A percentile compares a stretch with the other conserved stretches of the same genome.
phyloP scores from a whole-genome alignment of 2,329 filamentous ascomycete genomes.

The Stemphylium lycopersici region DNA sequence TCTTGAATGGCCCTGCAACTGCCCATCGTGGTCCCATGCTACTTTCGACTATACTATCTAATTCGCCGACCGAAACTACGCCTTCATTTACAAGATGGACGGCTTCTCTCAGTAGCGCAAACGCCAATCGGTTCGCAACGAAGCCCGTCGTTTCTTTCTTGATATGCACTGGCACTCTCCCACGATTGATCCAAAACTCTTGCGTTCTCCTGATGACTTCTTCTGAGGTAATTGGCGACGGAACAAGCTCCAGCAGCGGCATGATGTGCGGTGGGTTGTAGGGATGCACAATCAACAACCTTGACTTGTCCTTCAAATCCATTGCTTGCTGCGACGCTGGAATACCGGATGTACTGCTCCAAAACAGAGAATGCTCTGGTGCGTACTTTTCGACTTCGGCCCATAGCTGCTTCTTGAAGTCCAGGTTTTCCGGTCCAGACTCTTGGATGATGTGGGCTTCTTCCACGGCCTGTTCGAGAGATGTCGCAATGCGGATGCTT shows the following conservation, averaged over 20 bases:
- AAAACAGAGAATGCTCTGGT: slow-evolving; percentile 55
- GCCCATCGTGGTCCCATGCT: slow-evolving; percentile 37
- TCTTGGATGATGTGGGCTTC: slow-evolving; percentile 63
- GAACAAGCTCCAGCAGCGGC: slow-evolving; percentile 65
- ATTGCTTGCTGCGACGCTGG: slow-evolving; percentile 57
- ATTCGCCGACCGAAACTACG: slow-evolving; percentile 59
- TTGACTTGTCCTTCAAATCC: slow-evolving; percentile 51
- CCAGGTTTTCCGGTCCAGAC: slow-evolving; percentile 61
- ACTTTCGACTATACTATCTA: slow-evolving; percentile 56
- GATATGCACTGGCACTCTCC: slow-evolving; percentile 57
- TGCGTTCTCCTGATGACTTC: slow-evolving; percentile 51
- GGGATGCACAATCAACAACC: slow-evolving; percentile 64
- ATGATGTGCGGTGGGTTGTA: slow-evolving; percentile 69
- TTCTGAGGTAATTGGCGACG: slow-evolving; percentile 51
- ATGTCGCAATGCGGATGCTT: slow-evolving; percentile 43
- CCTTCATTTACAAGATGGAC: slow-evolving; percentile 60
- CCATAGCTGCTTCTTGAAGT: slow-evolving; percentile 62
- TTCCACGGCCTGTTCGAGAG: slow-evolving; percentile 52
- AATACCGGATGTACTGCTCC: slow-evolving; percentile 65
- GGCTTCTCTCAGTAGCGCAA: slow-evolving; percentile 62
- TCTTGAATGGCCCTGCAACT: slow-evolving; percentile 60
- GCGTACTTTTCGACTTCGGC: slow-evolving; percentile 56
- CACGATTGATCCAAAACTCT: slow-evolving; percentile 53
- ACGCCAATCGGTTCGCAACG: slow-evolving; percentile 64
- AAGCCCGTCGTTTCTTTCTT: slow-evolving; percentile 62